Conservation (phyloP, 169 alveolate genomes). For the Theileria annulata region DNA sequence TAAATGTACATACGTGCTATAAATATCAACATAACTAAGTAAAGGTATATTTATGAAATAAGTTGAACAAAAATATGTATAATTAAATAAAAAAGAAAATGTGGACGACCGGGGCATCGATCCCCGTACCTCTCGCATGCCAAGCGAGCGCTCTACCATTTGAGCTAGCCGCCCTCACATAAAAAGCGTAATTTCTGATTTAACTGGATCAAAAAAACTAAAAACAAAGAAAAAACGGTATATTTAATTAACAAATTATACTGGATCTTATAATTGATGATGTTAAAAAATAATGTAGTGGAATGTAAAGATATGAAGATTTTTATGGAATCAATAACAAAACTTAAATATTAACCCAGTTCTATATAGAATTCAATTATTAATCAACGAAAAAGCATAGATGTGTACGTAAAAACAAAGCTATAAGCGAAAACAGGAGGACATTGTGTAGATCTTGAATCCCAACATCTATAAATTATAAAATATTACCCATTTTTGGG, state of each 20-base stretch:
- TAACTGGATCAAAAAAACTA: neutral
- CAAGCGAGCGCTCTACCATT: constrained; percentile 99
- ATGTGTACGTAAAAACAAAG: neutral
- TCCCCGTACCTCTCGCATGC: constrained; percentile 99
- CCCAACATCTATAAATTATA: constrained; percentile 1
- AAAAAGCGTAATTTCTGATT: neutral
- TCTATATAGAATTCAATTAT: no score
- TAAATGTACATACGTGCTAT: neutral
- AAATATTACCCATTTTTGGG: no score
- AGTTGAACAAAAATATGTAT: neutral
- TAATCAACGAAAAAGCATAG: no score
- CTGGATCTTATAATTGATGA: no score
- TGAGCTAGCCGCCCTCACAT: constrained; percentile 95
- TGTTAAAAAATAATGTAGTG: no score
- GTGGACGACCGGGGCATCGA: constrained; percentile 96
- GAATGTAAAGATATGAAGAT: no score
- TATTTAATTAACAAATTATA: no score
- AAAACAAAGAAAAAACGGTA: neutral
- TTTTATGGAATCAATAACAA: no score
- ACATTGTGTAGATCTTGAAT: constrained; percentile 15
- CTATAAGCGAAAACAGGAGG: neutral
- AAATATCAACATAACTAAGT: neutral
- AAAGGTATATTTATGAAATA: neutral
- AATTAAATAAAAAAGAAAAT: constrained; percentile 1
- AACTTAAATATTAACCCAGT: no score